phyloP scores from a whole-genome alignment of 2,329 filamentous ascomycete species.

The Nemania sp. region DNA sequence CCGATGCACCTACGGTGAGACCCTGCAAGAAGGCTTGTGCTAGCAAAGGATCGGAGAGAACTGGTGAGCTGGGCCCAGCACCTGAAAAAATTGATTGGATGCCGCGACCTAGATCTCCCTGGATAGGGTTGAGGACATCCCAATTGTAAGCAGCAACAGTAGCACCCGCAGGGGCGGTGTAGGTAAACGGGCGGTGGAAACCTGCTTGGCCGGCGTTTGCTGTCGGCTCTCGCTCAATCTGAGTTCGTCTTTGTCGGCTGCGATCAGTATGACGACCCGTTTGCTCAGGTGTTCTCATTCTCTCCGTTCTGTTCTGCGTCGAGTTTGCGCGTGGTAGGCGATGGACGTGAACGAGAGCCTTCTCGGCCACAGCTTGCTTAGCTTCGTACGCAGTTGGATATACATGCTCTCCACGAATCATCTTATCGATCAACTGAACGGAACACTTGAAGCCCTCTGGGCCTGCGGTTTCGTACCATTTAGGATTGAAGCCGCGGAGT shows the following conservation, averaged over 20 bases:
- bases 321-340: conserved; percentile 17
- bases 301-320: neutral
- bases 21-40: conserved; percentile 36
- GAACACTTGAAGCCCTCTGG: conserved; percentile 26
- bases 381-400: conserved; percentile 27
- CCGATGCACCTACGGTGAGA: conserved; percentile 30
- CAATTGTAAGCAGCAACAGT: conserved; percentile 7
- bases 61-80: conserved; percentile 21
- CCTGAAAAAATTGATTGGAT: conserved; percentile 30
- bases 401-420: conserved; percentile 17
- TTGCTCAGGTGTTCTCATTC: conserved; percentile 3
- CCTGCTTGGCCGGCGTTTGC: neutral
- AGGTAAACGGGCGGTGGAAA: conserved; percentile 6
- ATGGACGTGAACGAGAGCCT: conserved; percentile 24
- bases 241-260: neutral
- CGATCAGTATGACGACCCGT: conserved; percentile 1
- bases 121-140: conserved; percentile 1
- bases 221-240: conserved; percentile 11
- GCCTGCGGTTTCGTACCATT: conserved; percentile 26
- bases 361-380: conserved; percentile 30
- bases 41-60: conserved; percentile 31
- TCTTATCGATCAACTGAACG: conserved; percentile 26
- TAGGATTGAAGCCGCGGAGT: conserved; percentile 36
- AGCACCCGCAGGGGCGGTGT: conserved; percentile 1
- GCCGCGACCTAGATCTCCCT: conserved; percentile 21